Evolutionary conservation across 352 stramenopile species (phyloP), one percentile per base, ranked within the genome.

Genomic region (Phytophthora multivora): DNA sequence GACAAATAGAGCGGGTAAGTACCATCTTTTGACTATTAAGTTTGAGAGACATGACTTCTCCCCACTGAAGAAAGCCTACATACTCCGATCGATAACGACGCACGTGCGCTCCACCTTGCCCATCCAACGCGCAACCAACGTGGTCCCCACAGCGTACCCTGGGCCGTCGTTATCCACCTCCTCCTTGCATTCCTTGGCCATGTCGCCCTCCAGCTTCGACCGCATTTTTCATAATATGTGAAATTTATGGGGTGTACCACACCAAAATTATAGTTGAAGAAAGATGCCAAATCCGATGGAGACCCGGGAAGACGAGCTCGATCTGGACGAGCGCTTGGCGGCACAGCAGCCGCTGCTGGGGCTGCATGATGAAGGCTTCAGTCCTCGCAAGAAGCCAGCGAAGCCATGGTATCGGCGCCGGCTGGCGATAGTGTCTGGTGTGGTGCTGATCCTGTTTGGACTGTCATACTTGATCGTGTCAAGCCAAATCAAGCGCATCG

Each of bases 41-140:
- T 11, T 11, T 28, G 15, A 40, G 41, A 21, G 28, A 33, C 28
- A 33, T 33, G 1, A 33, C 11, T 13, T 33, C 8, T 33, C 28
- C 28, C 8, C 13, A 8, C 12, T 3, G n/a, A 26, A 36, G 19
- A 39, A 18, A 15, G 16, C 38, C 12, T 13, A 76, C 77, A 47
- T 62, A 93, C 84, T 86, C 38, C 79, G 78, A 51, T 93, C 84
- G 42, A 93, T 79, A n/a, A 93, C 82, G 41, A 89, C 80, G 47
- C 84, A 93, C 26, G 79, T 89, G 59, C 84, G 84, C 63, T 93
- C 81, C n/a, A 56, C 80, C 66, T 88, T 80, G 26, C 80, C 82
- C 84, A 93, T 89, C 84, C 84, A 93, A 3, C 66, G 65, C 16
- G 84, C 84, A 26, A 89, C 69, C 30, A 93, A 65, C 41, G 80